Evolutionary conservation across 306 rosid species (phyloP), one percentile per base, ranked within the genome.

Genomic region (Luffa acutangula): DNA sequence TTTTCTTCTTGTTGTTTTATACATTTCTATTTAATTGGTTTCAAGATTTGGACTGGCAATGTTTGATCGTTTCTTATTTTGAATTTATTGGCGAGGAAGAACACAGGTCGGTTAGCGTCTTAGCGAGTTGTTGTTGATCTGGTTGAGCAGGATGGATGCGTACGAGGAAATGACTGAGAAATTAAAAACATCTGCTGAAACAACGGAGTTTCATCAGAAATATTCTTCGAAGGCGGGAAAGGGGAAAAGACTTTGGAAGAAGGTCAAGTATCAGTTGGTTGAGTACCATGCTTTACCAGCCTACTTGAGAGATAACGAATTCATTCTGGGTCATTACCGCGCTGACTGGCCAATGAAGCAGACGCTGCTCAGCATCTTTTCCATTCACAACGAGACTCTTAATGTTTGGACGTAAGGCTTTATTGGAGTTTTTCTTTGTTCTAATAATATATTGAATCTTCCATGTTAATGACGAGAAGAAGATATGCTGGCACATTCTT

Each of bases 331-430:
- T 63, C 92, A 95, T 80, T 95, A 95, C 83, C 91, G 99, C 20
- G 81, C 93, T 20, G 97, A 91, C 66, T 93, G 97, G 97, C 99
- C 97, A 14, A 70, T 95, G 83, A 95, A 93, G 93, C 96, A 93
- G 84, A 83, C 87, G 78, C 74, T 95, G 58, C 87, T 91, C 12
- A 95, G 99, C 85, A 90, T 91, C 66, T 93, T 95, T 85, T 82
- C 91, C 78, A 89, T 95, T 65, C 99, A 95, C 80, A 95, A 95
- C 49, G 99, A 95, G 88, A 95, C 99, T 11, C 93, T 95, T 36
- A 95, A 95, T 31, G 97, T 95, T 86, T 95, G 99, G 99, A 93
- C 99, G 97, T 95, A 90, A 89, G 97, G 25, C 52, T 80, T 25
- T 25, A 25, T 25, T 25, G 31, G 31, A 25, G 31, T 25, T 25